Base-by-base conservation (phyloP, 345 rosid species). In the Populus deltoides region DNA sequence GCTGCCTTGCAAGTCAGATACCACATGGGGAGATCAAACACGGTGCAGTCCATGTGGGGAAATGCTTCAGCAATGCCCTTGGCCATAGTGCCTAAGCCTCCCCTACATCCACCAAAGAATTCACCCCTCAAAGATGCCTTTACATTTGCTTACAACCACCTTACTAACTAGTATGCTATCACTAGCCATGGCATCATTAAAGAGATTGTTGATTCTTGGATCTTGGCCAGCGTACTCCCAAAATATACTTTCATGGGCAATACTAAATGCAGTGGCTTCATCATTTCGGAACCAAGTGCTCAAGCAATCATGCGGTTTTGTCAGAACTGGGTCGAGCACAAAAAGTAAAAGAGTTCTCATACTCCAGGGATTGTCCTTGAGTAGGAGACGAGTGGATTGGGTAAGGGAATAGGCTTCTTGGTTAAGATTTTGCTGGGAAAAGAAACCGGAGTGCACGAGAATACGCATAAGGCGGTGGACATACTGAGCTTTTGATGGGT, bases 401-500 rank as follows among this genome's bases (percentile, higher is more conserved):
- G 85, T 84, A 6, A 83, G 85, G 8, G 47, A 31, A 24, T 83
- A 86, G 1, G 68, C 83, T 16, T 66, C 41, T 62, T 82, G 55
- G 17, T 45, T 35, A 18, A 41, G 4, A 33, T 79, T 66, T 12
- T 15, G 41, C 0, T 71, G 27, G 1, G 81, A 66, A 18, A 88
- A 82, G 81, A 88, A 84, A 1, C 90, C 83, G 0, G 86, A 84
- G 18, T 86, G 86, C 31, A 81, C 73, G 1, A 89, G 80, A n/a
- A 87, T 1, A 3, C 75, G 74, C 86, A 87, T 86, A 17, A 85
- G 79, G 13, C 88, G 86, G 16, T 18, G 10, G 24, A 87, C 11
- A 15, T 57, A 29, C 5, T 25, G 45, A 0, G 83, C 24, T 78
- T 85, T 85, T 8, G 78, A 4, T 0, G 72, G 87, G 22, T 31